These are phyloP conservation scores for Ramichloridium luteum DNA, from an alignment of 2,329 filamentous ascomycete species.

Conservation along the genomic window DNA sequence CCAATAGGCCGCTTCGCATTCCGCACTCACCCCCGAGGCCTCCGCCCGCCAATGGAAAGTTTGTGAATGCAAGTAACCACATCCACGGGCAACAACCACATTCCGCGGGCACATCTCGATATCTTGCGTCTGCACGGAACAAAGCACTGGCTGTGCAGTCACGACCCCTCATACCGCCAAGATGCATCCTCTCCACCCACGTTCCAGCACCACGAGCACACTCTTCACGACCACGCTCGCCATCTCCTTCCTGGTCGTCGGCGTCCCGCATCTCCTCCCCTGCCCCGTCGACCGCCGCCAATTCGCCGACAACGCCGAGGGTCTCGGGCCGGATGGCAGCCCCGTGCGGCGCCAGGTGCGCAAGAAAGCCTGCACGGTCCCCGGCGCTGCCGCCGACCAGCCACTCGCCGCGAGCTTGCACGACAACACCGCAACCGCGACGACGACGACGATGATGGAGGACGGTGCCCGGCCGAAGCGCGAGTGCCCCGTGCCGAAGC, in stretches of 20 bases:
- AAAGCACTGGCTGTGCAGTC: too few relatives aligned
- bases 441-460: conserved; percentile 3
- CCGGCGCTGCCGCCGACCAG: conserved; percentile 2
- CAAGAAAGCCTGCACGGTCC: conserved; percentile 14
- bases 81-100: too few relatives aligned
- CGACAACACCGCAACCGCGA: conserved; percentile 1
- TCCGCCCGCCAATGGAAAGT: too few relatives aligned
- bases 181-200: conserved; percentile 62
- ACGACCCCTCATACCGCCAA: too few relatives aligned
- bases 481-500: conserved; percentile 89
- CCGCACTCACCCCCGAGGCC: too few relatives aligned
- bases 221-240: conserved; percentile 89
- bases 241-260: conserved; percentile 84
- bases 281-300: conserved; percentile 70
- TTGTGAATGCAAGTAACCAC: too few relatives aligned
- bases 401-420: conserved; percentile 1
- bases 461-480: conserved; percentile 34
- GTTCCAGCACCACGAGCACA: conserved; percentile 83
- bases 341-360: conserved; percentile 35
- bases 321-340: conserved; percentile 19
- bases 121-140: too few relatives aligned
- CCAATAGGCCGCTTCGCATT: too few relatives aligned
- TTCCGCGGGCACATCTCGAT: too few relatives aligned
- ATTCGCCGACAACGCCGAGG: conserved; percentile 52
- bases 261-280: conserved; percentile 76